phyloP scores from a whole-genome alignment of 306 rosid species.

The Cicer bijugum region DNA sequence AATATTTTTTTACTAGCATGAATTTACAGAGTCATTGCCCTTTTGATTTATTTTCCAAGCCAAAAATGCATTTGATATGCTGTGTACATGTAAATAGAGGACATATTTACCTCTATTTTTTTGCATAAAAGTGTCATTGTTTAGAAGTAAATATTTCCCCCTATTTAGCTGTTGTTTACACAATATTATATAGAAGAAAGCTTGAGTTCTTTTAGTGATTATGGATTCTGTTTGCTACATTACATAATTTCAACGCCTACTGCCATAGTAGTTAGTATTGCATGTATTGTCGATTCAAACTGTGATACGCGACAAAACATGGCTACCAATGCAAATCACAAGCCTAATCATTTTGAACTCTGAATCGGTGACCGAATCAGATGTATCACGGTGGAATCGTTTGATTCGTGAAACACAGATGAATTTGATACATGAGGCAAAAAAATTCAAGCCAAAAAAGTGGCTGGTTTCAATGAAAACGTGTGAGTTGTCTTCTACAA shows the following conservation, averaged over 20 bases:
- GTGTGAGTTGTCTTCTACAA: too few relatives aligned
- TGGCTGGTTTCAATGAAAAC: neutral
- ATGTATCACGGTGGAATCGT: neutral
- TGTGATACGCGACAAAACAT: neutral
- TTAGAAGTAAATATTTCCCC: neutral
- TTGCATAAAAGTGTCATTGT: neutral
- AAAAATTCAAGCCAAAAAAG: neutral
- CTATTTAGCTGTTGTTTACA: neutral
- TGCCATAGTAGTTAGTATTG: neutral
- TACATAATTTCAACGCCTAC: neutral
- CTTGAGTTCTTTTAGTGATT: neutral
- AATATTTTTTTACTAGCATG: neutral
- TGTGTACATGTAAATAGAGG: neutral
- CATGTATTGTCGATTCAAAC: neutral
- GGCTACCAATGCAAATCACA: neutral
- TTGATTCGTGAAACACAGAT: neutral
- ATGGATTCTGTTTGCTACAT: neutral
- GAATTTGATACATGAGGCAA: neutral
- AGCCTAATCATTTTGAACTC: neutral
- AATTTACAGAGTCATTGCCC: neutral
- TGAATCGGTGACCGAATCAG: neutral
- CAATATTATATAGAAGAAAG: neutral
- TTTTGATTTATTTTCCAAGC: constrained; percentile 7
- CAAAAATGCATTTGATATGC: neutral
- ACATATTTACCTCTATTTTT: neutral